Conservation (phyloP, 139 green algal genomes). For the Micractinium sp. region DNA sequence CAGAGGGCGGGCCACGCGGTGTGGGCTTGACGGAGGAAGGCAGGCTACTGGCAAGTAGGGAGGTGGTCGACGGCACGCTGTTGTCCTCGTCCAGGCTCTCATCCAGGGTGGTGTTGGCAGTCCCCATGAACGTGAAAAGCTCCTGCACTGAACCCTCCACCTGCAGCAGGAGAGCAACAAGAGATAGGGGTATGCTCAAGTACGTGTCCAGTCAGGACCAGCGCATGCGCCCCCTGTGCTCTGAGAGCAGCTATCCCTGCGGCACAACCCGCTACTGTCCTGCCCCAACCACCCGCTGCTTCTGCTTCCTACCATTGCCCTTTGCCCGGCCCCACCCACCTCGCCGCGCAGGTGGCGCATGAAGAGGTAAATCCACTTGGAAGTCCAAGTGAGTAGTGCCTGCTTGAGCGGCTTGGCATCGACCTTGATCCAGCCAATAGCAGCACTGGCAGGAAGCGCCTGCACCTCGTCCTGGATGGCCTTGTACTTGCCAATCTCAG, state of each 20-base stretch:
- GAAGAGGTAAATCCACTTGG: conserved; percentile 90
- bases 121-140: conserved; percentile 87
- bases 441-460: background rate
- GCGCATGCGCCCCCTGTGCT: background rate
- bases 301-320: background rate
- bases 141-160: conserved; percentile 70
- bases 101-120: conserved; percentile 69
- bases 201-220: background rate
- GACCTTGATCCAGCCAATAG: conserved; percentile 84
- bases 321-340: background rate
- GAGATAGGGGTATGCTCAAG: background rate
- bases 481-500: conserved; percentile 6
- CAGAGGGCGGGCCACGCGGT: background rate
- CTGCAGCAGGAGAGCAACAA: conserved; percentile 3
- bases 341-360: conserved; percentile 81
- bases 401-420: conserved; percentile 86
- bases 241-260: background rate
- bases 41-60: background rate
- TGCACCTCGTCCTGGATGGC: conserved; percentile 21
- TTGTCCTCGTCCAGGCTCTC: conserved; percentile 45
- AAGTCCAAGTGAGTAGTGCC: conserved; percentile 63
- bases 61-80: background rate
- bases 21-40: conserved; percentile 2
- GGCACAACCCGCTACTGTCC: background rate
- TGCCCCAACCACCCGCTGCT: background rate